Base-by-base conservation (phyloP, 164 flowering plant species). In the Annona squamosa region DNA sequence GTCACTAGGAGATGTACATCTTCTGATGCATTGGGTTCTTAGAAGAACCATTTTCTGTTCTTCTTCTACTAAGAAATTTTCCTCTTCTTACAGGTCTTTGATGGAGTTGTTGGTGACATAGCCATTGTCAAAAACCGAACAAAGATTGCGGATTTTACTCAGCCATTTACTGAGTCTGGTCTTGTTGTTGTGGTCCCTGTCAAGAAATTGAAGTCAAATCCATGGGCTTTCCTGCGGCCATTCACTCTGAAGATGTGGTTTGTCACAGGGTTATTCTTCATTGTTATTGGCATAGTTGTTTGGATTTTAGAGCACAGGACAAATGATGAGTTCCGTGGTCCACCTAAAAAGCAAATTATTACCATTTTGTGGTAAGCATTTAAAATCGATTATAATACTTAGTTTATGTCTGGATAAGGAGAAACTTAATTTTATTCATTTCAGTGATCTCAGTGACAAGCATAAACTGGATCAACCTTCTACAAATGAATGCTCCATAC, bases 131-230 rank as follows among this genome's bases (percentile, higher is more conserved):
- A 89, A 13, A 79, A 85, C 70, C 76, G 95, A 71, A 90, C 97
- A 57, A 88, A 66, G 76, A 80, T 87, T 73, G 94, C 71, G 56
- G 98, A 93, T 83, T 93, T 91, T 68, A 91, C 98, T 5, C 97
- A 88, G 84, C 95, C 97, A 70, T 93, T 71, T 77, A 77, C 85
- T 41, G 90, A 84, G 68, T 93, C 97, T 5, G 98, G 98, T 3
- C 90, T 93, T 56, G 97, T 91, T 19, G 88, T 93, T 2, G 97
- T 93, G 75, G 95, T 90, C 4, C 87, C 94, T 26, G 83, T 88
- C 48, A 81, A 76, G 81, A 82, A 78, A 77, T 4, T 4, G 69
- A 75, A 87, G 45, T 82, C 94, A 0, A 78, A 78, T 78, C 87
- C 89, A 47, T 90, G 91, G 95, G 90, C 97, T 6, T 91, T 93